Conservation (phyloP, 2,329 filamentous ascomycete genomes). For the Colletotrichum tropicicola region DNA sequence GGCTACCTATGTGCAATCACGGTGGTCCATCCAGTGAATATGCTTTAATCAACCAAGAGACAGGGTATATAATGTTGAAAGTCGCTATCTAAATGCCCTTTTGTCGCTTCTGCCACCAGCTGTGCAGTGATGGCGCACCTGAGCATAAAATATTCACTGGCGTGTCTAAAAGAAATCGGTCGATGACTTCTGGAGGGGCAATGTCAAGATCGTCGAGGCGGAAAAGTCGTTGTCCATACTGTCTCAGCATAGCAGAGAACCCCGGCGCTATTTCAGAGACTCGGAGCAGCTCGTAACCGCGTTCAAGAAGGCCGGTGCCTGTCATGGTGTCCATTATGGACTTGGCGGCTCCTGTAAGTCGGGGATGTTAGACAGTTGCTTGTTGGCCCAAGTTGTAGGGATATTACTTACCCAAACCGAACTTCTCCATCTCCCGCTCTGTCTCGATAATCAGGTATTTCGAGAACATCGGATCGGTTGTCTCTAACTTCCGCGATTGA, state of each 20-base stretch:
- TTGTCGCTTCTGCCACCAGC: slow-evolving; percentile 11
- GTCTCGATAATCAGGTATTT: slow-evolving; percentile 4
- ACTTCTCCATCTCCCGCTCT: slow-evolving; percentile 15
- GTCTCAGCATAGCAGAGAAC: slow-evolving; percentile 1
- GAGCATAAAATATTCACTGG: slow-evolving; percentile 17
- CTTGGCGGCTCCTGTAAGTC: not conserved
- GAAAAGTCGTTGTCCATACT: not conserved
- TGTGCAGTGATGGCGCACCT: slow-evolving; percentile 3
- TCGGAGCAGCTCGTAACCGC: not conserved
- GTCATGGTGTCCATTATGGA: not conserved
- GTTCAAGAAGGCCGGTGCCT: not conserved
- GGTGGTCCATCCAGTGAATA: no score
- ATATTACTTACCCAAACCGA: slow-evolving; percentile 3
- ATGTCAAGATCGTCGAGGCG: not conserved
- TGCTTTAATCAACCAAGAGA: no score
- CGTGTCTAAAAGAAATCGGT: slow-evolving; percentile 12
- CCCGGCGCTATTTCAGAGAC: not conserved
- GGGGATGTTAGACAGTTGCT: not conserved
- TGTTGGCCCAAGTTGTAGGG: not conserved
- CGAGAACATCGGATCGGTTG: not conserved
- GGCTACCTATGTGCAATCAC: no score
- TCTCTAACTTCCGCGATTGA: slow-evolving; percentile 18
- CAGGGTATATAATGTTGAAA: not conserved
- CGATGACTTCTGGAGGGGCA: slow-evolving; percentile 6
- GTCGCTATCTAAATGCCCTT: not conserved